Evolutionary conservation across 129 eudicot species (phyloP), one percentile per base, ranked within the genome.

Genomic region (Flaveria robusta): DNA sequence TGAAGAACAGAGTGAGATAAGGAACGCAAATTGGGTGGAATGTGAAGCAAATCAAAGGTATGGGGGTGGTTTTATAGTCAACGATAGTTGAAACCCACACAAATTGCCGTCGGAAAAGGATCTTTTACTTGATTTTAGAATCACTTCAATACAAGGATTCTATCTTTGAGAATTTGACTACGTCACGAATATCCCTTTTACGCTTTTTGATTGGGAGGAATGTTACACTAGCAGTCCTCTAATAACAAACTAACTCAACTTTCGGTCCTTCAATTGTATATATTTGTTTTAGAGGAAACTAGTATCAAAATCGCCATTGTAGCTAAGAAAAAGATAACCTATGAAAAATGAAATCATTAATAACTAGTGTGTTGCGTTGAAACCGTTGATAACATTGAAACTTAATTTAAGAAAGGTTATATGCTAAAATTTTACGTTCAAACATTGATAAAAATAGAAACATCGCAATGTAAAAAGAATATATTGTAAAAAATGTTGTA

Each of bases 71-170:
- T 70, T 70, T 23, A 47, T 70, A 70, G 74, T 70, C 74, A 70
- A 70, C 62, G 74, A 70, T 70, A 70, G 41, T 45, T 45, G 22
- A 69, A 47, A 41, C 20, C 59, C 43, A 70, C 29, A 63, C 68
- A 63, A 63, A 63, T 63, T 63, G 45, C 68, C 68, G 68, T 63
- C 31, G 19, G 16, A 18, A 63, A 27, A 63, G 68, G 68, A 29
- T 63, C 68, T 63, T 63, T 27, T 55, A 55, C 12, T 55, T 55
- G 27, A 20, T 1, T 19, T 55, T 63, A 29, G 68, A 29, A 63
- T 63, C 45, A 29, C 42, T 29, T 4, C 22, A 16, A 63, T 29
- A 63, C 11, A 27, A 27, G 68, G 68, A 63, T 63, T 62, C 13
- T 27, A 27, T 16, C 45, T 63, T 63, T 63, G 45, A 5, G 22